Evolutionary conservation across 257 asterid genomes (phyloP).

Genomic region (Linaria vulgaris): DNA sequence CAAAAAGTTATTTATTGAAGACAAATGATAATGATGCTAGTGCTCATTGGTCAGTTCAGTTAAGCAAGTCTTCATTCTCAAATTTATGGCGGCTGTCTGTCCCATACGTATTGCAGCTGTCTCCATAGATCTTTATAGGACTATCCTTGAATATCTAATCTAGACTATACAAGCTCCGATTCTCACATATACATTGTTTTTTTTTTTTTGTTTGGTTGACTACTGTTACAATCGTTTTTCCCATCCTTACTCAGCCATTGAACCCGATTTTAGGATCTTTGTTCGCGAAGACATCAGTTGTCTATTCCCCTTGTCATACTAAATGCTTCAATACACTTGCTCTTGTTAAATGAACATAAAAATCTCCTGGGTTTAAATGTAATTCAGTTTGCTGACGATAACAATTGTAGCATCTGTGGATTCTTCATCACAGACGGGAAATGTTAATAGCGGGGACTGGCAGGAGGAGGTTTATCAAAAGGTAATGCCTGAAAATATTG

Average conservation of each 20-base stretch:
- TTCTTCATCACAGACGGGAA: slow-evolving; percentile 77
- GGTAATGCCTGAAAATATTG: slow-evolving; percentile 41
- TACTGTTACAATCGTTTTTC: background rate
- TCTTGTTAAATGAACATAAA: slow-evolving; percentile 1
- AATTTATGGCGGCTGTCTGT: slow-evolving; percentile 20
- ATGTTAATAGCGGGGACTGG: slow-evolving; percentile 72
- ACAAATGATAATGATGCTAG: no score
- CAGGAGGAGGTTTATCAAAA: slow-evolving; percentile 88
- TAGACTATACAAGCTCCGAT: slow-evolving; percentile 1
- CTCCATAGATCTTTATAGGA: background rate
- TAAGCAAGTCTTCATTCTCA: background rate
- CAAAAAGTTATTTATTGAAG: no score
- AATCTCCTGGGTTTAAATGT: slow-evolving; percentile 17
- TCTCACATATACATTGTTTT: background rate
- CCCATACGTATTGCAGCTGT: no score
- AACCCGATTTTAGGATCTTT: slow-evolving; percentile 9
- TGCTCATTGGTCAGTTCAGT: slow-evolving; percentile 1
- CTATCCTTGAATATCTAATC: background rate
- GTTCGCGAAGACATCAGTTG: slow-evolving; percentile 6
- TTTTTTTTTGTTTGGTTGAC: slow-evolving; percentile 17
- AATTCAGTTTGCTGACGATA: slow-evolving; percentile 25
- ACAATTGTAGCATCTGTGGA: slow-evolving; percentile 64
- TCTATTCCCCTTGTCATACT: slow-evolving; percentile 18
- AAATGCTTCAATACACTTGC: slow-evolving; percentile 3
- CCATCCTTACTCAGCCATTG: background rate